Evolutionary conservation across 495 filamentous ascomycete genomes (phyloP).

Genomic region (Darksidea phi): DNA sequence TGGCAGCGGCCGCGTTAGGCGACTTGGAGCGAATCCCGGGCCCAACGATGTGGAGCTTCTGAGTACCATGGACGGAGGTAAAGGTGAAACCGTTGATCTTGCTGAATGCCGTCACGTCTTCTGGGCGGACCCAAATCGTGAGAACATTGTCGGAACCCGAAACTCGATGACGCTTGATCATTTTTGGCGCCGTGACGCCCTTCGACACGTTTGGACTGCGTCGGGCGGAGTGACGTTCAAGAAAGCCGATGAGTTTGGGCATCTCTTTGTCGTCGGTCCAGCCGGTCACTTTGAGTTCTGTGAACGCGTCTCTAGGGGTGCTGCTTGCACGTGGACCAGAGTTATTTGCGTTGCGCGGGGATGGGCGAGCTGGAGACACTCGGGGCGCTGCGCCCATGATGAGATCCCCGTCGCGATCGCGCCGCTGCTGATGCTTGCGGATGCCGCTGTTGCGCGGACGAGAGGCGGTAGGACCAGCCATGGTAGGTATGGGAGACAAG

Average conservation of each 20-base stretch:
- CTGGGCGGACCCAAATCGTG: constrained; percentile 18
- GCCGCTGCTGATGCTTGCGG: constrained; percentile 10
- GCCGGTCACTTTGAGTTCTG: constrained; percentile 60
- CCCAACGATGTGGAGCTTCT: constrained; percentile 45
- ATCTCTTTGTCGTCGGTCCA: constrained; percentile 74
- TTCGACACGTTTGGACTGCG: constrained; percentile 45
- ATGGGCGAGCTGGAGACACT: not conserved
- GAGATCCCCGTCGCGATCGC: constrained; percentile 38
- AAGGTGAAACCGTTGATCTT: constrained; percentile 57
- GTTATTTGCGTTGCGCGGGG: constrained; percentile 1
- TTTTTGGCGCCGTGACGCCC: constrained; percentile 53
- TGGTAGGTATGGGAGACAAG: not conserved
- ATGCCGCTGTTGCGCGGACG: constrained; percentile 6
- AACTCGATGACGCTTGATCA: constrained; percentile 51
- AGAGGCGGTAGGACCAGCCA: constrained; percentile 5
- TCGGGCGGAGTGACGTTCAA: constrained; percentile 75
- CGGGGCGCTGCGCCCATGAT: constrained; percentile 31
- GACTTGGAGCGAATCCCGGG: constrained; percentile 34
- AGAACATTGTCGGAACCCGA: constrained; percentile 55
- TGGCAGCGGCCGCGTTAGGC: constrained; percentile 18
- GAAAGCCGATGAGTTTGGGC: constrained; percentile 67
- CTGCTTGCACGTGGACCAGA: not conserved
- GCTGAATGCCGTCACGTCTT: constrained; percentile 18
- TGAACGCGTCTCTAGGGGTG: not conserved
- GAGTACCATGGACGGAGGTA: constrained; percentile 49